Percentiles rank a stretch among this genome's conserved stretches.
Conservation (phyloP, 2,329 filamentous ascomycete genomes). For the Phyllosticta citrichinensis region DNA sequence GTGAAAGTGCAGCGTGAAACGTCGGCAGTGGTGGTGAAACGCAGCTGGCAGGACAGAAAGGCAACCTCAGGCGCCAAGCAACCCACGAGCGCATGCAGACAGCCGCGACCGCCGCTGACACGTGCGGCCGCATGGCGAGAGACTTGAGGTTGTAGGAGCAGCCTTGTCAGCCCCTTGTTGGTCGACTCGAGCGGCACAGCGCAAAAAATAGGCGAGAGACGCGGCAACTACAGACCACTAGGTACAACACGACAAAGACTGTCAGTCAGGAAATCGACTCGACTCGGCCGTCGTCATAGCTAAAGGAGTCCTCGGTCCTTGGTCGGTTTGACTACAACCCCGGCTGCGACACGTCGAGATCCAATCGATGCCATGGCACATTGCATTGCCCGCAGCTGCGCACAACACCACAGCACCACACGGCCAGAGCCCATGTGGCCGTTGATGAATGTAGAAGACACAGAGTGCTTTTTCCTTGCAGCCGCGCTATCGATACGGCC, state of each 20-base stretch:
- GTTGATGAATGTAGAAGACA: background rate
- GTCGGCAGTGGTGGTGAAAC: conserved; percentile 10
- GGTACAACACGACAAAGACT: too few species aligned
- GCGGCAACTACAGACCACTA: too few species aligned
- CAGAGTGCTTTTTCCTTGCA: background rate
- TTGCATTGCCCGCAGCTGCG: background rate
- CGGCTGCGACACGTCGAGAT: background rate
- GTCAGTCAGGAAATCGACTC: too few species aligned
- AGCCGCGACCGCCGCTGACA: background rate
- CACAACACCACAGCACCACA: background rate
- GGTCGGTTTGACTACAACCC: background rate
- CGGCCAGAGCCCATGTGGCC: background rate
- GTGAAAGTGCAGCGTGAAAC: conserved; percentile 6
- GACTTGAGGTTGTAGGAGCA: too few species aligned
- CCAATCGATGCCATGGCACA: background rate
- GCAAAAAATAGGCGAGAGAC: background rate
- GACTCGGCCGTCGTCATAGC: background rate
- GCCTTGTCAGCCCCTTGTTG: background rate
- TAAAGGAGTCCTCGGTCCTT: background rate
- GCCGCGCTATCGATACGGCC: background rate
- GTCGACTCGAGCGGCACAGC: background rate
- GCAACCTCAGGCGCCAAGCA: background rate
- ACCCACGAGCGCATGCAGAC: background rate
- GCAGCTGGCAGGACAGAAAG: background rate
- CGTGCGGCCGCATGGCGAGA: background rate